Evolutionary conservation across 176 grass and related monocot genomes (phyloP).

Genomic region (Poa pratensis): DNA sequence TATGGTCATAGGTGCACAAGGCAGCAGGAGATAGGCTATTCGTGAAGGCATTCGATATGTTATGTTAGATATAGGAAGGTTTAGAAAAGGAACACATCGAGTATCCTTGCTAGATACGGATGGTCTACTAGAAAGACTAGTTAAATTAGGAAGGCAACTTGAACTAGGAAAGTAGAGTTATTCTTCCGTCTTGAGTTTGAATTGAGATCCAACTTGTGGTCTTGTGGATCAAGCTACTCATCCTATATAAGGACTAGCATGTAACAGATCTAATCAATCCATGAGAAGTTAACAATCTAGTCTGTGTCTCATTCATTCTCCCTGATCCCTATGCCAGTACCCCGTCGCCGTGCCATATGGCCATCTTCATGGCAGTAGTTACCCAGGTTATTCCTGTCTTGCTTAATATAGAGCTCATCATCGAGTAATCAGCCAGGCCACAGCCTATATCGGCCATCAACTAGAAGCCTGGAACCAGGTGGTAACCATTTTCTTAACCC

Average conservation of each 20-base stretch:
- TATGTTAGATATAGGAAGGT: neutral
- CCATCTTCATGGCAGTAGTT: neutral
- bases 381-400: neutral
- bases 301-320: neutral
- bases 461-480: constrained; percentile 17
- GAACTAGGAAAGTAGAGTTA: neutral
- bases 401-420: neutral
- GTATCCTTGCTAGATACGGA: neutral
- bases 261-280: neutral
- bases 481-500: constrained; percentile 14
- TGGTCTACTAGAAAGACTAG: neutral
- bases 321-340: neutral
- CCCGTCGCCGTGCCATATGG: neutral
- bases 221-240: neutral
- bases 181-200: neutral
- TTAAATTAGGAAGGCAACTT: neutral
- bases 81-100: neutral
- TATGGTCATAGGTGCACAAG: neutral
- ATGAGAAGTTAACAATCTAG: neutral
- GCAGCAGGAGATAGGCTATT: neutral
- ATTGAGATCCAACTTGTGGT: neutral
- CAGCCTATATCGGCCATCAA: constrained; percentile 28
- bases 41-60: neutral
- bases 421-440: constrained; percentile 23
- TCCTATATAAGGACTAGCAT: neutral